These are phyloP conservation scores for Dittrichia graveolens DNA, from an alignment of 129 eudicot genomes.

Conservation along the genomic window DNA sequence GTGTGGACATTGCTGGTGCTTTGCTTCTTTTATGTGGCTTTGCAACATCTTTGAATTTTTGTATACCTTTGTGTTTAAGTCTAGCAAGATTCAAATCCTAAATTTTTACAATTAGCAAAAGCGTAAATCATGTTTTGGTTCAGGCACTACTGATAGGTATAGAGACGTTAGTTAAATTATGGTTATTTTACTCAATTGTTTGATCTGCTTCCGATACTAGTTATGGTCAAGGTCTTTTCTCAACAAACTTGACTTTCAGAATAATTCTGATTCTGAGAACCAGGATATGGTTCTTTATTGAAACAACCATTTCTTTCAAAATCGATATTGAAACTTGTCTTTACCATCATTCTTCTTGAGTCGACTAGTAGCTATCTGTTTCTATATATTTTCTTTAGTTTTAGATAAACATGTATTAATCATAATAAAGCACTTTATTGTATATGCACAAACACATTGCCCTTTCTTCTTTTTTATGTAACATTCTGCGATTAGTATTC, in stretches of 20 bases:
- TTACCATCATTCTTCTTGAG: slow-evolving; percentile 1
- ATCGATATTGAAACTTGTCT: slow-evolving; percentile 3
- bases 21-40: slow-evolving; percentile 5
- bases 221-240: not conserved
- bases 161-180: not conserved
- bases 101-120: not conserved
- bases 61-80: not conserved
- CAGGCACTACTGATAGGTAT: not conserved
- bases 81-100: slow-evolving; percentile 3
- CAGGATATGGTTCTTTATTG: not conserved
- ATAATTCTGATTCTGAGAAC: slow-evolving; percentile 11
- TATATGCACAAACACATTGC: slow-evolving; percentile 15
- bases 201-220: not conserved
- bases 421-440: slow-evolving; percentile 2
- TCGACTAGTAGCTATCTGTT: not conserved
- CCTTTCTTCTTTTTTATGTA: not conserved
- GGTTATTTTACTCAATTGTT: not conserved
- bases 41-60: slow-evolving; percentile 1
- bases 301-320: not conserved
- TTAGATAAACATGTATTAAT: not conserved
- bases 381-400: not conserved
- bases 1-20: slow-evolving; percentile 15
- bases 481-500: slow-evolving; percentile 1
- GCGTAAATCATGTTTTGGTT: slow-evolving; percentile 1
- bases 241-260: slow-evolving; percentile 17